phyloP scores from a whole-genome alignment of 768 basidiomycete species.

The Lepiota venenata region DNA sequence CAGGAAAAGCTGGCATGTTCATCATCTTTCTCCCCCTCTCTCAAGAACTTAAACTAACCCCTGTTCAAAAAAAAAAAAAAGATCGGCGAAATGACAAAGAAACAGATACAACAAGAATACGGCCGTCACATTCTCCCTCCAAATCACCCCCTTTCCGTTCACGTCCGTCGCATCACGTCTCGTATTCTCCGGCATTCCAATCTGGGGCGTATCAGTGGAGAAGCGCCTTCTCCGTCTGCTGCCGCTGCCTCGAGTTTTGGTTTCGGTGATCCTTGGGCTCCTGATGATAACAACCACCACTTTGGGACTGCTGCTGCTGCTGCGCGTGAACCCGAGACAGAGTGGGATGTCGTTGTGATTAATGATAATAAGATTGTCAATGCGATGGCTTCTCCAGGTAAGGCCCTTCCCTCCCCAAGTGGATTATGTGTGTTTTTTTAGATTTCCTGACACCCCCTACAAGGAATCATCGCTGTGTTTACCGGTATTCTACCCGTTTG shows the following conservation, averaged over 20 bases:
- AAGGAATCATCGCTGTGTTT: constrained; percentile 81
- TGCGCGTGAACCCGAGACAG: constrained; percentile 31
- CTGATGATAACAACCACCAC: too few relatives aligned
- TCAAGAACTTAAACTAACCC: too few relatives aligned
- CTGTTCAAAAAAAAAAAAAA: constrained; percentile 20
- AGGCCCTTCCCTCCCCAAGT: constrained; percentile 6
- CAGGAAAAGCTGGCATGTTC: constrained; percentile 51
- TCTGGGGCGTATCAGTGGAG: constrained; percentile 57
- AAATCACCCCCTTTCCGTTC: constrained; percentile 58
- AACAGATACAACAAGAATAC: constrained; percentile 51
- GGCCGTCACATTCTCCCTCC: constrained; percentile 55
- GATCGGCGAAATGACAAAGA: constrained; percentile 38
- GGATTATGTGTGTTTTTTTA: too few relatives aligned
- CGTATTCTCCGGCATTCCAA: constrained; percentile 69
- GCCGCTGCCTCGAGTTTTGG: constrained; percentile 19
- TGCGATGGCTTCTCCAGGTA: constrained; percentile 75
- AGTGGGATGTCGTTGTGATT: constrained; percentile 78
- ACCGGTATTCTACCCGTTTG: constrained; percentile 85
- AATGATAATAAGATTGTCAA: constrained; percentile 69
- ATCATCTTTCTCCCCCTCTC: background rate
- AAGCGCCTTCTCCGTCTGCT: constrained; percentile 15
- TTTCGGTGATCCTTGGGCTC: constrained; percentile 28
- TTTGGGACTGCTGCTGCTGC: constrained; percentile 14
- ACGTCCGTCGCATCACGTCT: constrained; percentile 68
- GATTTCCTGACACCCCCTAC: too few relatives aligned